Evolutionary conservation across 2,329 filamentous ascomycete genomes (phyloP).

Genomic region (Cercospora citrullina): DNA sequence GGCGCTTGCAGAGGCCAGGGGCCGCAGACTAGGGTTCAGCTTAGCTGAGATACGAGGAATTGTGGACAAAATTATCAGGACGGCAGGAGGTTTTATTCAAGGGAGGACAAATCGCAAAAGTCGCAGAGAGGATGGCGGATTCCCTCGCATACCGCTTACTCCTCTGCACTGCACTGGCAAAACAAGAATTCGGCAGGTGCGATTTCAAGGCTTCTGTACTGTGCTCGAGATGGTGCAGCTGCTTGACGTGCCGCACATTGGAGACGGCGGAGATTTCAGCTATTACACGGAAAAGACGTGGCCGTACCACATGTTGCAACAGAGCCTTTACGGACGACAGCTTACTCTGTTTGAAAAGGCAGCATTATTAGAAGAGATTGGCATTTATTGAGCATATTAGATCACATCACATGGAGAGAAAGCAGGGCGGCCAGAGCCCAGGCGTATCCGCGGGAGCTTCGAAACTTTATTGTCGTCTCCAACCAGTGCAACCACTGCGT

Average conservation of each 20-base stretch:
- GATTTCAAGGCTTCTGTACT: constrained; percentile 6
- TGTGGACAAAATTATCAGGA: not conserved
- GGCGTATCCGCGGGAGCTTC: not conserved
- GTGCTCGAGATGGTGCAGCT: constrained; percentile 11
- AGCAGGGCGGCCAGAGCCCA: not conserved
- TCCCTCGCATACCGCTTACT: constrained; percentile 10
- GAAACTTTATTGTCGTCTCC: not conserved
- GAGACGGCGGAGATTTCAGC: not conserved
- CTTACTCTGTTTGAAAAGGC: constrained; percentile 4
- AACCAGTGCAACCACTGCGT: not conserved
- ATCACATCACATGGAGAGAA: not conserved
- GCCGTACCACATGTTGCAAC: constrained; percentile 9
- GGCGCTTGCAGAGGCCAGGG: not conserved
- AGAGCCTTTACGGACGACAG: not conserved
- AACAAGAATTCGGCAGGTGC: not conserved
- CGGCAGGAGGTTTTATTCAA: not conserved
- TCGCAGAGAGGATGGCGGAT: not conserved
- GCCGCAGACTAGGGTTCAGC: not conserved
- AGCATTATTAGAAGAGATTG: constrained; percentile 12
- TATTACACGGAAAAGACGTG: constrained; percentile 2
- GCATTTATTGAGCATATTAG: not conserved
- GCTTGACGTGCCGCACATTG: constrained; percentile 7
- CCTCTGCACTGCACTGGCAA: not conserved
- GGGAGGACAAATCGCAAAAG: not conserved
- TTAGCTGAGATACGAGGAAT: not conserved